Base-by-base conservation (phyloP, 305 asterid genomes). In the Fraxinus paxiana region DNA sequence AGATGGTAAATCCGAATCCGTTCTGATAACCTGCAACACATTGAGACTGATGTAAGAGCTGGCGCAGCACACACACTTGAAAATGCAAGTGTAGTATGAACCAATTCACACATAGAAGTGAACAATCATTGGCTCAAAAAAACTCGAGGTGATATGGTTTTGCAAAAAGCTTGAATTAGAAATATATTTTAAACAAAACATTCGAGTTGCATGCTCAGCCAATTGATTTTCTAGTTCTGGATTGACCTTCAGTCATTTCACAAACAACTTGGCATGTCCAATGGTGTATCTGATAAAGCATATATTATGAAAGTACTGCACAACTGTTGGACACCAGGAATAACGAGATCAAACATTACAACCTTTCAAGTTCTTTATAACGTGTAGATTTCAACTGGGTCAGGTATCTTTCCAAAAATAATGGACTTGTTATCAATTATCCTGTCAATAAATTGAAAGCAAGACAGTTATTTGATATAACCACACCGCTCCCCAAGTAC, bases 21-120 rank as follows among this genome's bases (percentile, higher is more conserved):
- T 63, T 26, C 67, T 85, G 43, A 77, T 71, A 41, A 28, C 84
- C 90, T 89, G 85, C 82, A 78, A 37, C 3, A 24, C 30, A 56
- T 20, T 18, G 63, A 61, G 70, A 43, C 70, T 33, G 28, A 38
- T 38, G 46, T 8, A 38, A 38, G 13, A 37, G 46, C 46, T 38
- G 46, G 46, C 3, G 2, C 46, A 8, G 7, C 37, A 33, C 46
- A 38, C 8, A 8, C 3, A 38, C 2, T 38, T 38, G 13, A 2
- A 8, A 1, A 1, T 38, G 2, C 46, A 38, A 38, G 46, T 38
- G 12, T 38, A 8, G 46, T 20, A 59, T 18, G 56, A 75, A 75
- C 37, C 18, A 73, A 73, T 43, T 17, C 8, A n/a, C 33, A 28
- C 35, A 8, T 38, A 38, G n/a, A 43, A 6, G 9, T 22, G 15